Percentiles rank a stretch among this genome's conserved stretches.
These are phyloP conservation scores for Umbellularia californica DNA, from an alignment of 164 flowering plant species.

Conservation along the genomic window DNA sequence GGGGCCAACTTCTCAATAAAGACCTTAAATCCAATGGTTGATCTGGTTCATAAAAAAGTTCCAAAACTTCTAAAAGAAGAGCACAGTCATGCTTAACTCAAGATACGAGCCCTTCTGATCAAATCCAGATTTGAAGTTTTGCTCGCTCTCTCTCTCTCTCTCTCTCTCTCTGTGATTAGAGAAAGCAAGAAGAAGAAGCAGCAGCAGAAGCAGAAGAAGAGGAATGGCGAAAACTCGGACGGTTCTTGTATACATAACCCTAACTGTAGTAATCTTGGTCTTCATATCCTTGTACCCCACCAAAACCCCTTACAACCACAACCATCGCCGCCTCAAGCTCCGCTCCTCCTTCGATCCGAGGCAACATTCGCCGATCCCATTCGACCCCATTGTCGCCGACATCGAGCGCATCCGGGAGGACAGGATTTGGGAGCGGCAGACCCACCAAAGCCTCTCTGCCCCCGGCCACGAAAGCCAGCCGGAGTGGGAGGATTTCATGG, in stretches of 20 bases:
- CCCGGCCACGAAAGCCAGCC: conserved; percentile 55
- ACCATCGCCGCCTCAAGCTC: conserved; percentile 51
- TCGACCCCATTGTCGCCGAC: conserved; percentile 88
- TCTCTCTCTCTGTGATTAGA: neutral
- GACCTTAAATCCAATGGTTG: too few species aligned
- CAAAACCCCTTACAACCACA: conserved; percentile 39
- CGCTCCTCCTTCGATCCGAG: conserved; percentile 66
- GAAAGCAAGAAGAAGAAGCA: neutral
- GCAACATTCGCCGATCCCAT: conserved; percentile 36
- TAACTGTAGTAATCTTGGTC: conserved; percentile 53
- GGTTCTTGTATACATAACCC: conserved; percentile 49
- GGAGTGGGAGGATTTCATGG: conserved; percentile 91
- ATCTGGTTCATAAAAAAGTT: too few species aligned
- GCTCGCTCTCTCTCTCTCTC: too few species aligned
- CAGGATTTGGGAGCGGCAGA: conserved; percentile 64
- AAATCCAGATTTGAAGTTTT: too few species aligned
- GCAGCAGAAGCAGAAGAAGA: neutral
- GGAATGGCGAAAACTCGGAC: conserved; percentile 33
- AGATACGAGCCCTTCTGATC: too few species aligned
- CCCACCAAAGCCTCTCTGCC: conserved; percentile 17
- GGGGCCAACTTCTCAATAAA: too few species aligned
- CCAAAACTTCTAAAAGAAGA: too few species aligned
- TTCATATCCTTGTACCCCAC: conserved; percentile 55
- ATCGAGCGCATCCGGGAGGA: conserved; percentile 87
- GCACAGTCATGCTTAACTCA: too few species aligned